Base-by-base conservation (phyloP, 2,329 filamentous ascomycete species). In the Colletotrichum tanaceti region DNA sequence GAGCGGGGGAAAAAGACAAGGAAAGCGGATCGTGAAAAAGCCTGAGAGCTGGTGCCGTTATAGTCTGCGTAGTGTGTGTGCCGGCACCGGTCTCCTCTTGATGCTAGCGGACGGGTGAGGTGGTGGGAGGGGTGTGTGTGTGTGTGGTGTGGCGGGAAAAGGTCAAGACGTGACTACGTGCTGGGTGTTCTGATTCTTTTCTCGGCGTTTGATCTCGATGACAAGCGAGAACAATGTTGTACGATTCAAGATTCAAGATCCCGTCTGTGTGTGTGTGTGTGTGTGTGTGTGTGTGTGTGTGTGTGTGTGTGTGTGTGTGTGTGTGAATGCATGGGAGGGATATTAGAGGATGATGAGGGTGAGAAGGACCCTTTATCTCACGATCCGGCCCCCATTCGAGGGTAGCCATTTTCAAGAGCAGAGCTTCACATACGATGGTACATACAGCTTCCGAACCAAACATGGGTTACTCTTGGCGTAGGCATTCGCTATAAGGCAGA, bases 361-460 rank as follows among this genome's bases (percentile, higher is more conserved):
- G 49, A 49, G 28, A 50, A 16, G 41, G 55, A n/a, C 32, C 28
- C 61, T 52, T 68, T 68, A 68, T 65, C 18, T 44, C 39, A 49
- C 58, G 13, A 2, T 41, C 41, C 35, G 57, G n/a, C 18, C 32
- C 53, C 54, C 22, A 10, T 38, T 16, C 41, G 24, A 57, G 38
- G 1, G 38, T 39, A 39, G 39, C 32, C 52, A 44, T 58, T 32
- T 58, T 16, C 18, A 35, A 38, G 32, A 35, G 28, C 28, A 57
- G 28, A 53, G 18, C 44, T 32, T 63, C n/a, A 28, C 13, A 22
- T n/a, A n/a, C n/a, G n/a, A n/a, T n/a, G n/a, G n/a, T n/a, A n/a
- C n/a, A n/a, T 28, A n/a, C 28, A 58, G 59, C 44, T 67, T 10
- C 11, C 43, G 14, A 24, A 44, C n/a, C 39, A 41, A 55, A 43